Percentiles rank a stretch among this genome's conserved stretches.
Evolutionary conservation across 768 basidiomycete genomes (phyloP).

Genomic region (Amanita pseudoporphyria): DNA sequence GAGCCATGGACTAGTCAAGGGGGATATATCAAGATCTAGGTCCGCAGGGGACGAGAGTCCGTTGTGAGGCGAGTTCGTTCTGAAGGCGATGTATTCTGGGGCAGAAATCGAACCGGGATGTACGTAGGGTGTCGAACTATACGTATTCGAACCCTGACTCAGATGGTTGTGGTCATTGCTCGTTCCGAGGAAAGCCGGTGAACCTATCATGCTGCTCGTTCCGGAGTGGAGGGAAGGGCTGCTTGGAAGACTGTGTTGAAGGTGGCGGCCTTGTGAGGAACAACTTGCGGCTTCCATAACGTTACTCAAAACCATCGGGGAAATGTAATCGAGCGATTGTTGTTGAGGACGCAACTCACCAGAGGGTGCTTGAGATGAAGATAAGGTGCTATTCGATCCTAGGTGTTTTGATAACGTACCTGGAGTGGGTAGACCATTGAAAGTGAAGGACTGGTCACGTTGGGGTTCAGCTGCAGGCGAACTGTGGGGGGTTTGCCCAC

Average conservation of each 20-base stretch:
- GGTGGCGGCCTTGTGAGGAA: background rate
- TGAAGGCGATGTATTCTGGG: constrained; percentile 67
- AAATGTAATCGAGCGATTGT: constrained; percentile 5
- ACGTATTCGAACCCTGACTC: constrained; percentile 15
- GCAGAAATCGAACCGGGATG: constrained; percentile 44
- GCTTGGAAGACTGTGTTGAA: constrained; percentile 1
- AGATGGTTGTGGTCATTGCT: constrained; percentile 7
- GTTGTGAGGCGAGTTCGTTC: constrained; percentile 22
- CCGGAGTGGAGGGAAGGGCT: background rate
- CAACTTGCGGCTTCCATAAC: background rate
- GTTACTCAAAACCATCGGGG: constrained; percentile 3
- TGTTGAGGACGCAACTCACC: constrained; percentile 14
- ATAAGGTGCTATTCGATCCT: constrained; percentile 7
- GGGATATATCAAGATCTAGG: constrained; percentile 67
- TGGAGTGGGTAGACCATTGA: constrained; percentile 58
- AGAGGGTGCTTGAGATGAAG: constrained; percentile 12
- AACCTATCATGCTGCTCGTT: background rate
- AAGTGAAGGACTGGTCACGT: constrained; percentile 22
- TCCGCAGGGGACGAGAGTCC: constrained; percentile 34
- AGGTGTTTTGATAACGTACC: constrained; percentile 30
- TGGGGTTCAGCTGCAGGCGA: constrained; percentile 21
- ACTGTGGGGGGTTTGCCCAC: constrained; percentile 32
- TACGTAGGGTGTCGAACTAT: constrained; percentile 14
- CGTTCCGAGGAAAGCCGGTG: background rate
- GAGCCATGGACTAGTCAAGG: constrained; percentile 76